phyloP scores from a whole-genome alignment of 345 rosid species.

The Ricinus communis region DNA sequence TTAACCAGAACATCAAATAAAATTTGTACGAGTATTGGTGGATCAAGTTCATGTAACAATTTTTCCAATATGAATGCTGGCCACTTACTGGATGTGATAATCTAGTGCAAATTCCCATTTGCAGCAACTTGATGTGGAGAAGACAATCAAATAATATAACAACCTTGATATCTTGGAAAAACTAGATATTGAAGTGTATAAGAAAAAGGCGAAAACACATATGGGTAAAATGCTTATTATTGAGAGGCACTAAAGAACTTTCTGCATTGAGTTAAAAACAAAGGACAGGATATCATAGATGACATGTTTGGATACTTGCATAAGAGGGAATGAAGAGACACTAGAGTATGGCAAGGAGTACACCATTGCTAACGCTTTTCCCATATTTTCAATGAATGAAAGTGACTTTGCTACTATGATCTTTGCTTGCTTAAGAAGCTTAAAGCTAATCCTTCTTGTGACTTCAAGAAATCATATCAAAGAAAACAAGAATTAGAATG shows the following conservation, averaged over 20 bases:
- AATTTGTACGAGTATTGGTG: no score
- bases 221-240: not conserved
- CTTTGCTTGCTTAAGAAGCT: not conserved
- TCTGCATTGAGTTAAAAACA: not conserved
- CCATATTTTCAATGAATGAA: conserved; percentile 18
- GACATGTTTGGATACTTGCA: conserved; percentile 9
- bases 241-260: not conserved
- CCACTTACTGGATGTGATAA: no score
- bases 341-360: not conserved
- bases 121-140: no score
- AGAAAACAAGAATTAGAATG: not conserved
- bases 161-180: not conserved
- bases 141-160: no score
- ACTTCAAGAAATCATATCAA: not conserved
- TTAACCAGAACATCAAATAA: no score
- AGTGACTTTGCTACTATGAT: conserved; percentile 11
- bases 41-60: no score
- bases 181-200: not conserved
- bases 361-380: conserved; percentile 1
- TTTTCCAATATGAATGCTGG: no score
- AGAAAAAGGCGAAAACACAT: not conserved
- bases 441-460: not conserved
- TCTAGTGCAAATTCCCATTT: no score
- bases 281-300: conserved; percentile 5
- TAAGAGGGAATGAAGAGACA: not conserved